Evolutionary conservation across 805 yeast species (phyloP).

Genomic region (Lachancea mirantina): DNA sequence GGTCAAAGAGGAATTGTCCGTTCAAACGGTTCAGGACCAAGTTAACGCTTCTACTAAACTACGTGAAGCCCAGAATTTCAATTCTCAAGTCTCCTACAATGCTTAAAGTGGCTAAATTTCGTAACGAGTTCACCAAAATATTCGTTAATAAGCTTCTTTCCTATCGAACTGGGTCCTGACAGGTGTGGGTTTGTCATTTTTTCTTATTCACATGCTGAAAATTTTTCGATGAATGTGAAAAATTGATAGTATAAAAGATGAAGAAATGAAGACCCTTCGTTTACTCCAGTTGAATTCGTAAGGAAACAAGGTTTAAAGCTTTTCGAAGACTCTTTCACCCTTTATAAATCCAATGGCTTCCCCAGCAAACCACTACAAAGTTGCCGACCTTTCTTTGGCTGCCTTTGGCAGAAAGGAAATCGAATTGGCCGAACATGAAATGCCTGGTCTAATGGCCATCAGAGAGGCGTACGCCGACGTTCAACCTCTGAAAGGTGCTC

Average conservation of each 20-base stretch:
- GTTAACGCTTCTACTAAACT: too few species aligned
- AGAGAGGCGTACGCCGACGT: slow-evolving; percentile 84
- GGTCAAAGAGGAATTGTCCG: too few species aligned
- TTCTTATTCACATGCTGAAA: slow-evolving; percentile 10
- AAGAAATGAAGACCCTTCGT: too few species aligned
- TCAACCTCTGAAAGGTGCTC: slow-evolving; percentile 97
- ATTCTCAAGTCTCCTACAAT: too few species aligned
- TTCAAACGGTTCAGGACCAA: too few species aligned
- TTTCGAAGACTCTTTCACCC: slow-evolving; percentile 1
- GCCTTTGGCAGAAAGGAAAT: slow-evolving; percentile 99
- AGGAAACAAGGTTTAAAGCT: neutral
- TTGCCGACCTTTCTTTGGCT: slow-evolving; percentile 96
- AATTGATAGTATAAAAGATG: slow-evolving; percentile 1
- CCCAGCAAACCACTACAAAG: slow-evolving; percentile 75
- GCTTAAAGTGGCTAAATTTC: too few species aligned
- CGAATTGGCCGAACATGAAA: slow-evolving; percentile 97
- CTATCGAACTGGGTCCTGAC: neutral
- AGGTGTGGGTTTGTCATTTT: neutral
- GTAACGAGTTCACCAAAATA: neutral
- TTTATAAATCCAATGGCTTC: slow-evolving; percentile 39
- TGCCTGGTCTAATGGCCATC: slow-evolving; percentile 99
- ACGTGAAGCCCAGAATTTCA: too few species aligned
- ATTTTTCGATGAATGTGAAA: slow-evolving; percentile 4
- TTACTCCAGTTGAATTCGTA: neutral
- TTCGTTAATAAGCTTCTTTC: neutral